Evolutionary conservation across 805 yeast species (phyloP).

Genomic region (Metschnikowia kofuensis): DNA sequence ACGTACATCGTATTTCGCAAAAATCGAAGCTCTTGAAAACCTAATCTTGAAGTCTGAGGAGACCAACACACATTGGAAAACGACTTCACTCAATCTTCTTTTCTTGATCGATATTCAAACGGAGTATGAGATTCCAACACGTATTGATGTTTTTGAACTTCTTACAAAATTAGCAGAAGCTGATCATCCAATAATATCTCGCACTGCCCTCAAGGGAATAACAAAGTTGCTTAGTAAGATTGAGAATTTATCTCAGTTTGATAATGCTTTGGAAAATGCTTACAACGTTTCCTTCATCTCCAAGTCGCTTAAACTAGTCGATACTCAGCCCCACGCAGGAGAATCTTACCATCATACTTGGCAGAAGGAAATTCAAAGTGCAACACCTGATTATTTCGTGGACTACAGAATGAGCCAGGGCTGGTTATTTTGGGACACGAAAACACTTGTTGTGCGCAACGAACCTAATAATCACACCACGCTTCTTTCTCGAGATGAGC

Average conservation of each 20-base stretch:
- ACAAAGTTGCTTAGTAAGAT: slow-evolving; percentile 43
- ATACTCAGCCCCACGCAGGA: slow-evolving; percentile 37
- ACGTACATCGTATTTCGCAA: slow-evolving; percentile 39
- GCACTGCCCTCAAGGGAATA: slow-evolving; percentile 58
- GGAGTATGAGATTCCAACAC: slow-evolving; percentile 46
- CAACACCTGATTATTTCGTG: slow-evolving; percentile 50
- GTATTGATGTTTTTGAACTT: slow-evolving; percentile 38
- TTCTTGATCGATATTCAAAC: slow-evolving; percentile 52
- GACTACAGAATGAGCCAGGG: slow-evolving; percentile 60
- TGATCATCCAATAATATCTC: slow-evolving; percentile 68
- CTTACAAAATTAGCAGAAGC: slow-evolving; percentile 48
- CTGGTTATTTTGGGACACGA: slow-evolving; percentile 73
- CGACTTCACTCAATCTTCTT: slow-evolving; percentile 45
- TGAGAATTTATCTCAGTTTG: slow-evolving; percentile 42
- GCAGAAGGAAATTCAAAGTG: slow-evolving; percentile 49
- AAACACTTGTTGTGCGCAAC: slow-evolving; percentile 44
- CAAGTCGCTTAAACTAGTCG: slow-evolving; percentile 38
- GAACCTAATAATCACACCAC: slow-evolving; percentile 16
- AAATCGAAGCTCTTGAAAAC: slow-evolving; percentile 44
- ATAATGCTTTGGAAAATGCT: slow-evolving; percentile 46
- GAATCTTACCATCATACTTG: slow-evolving; percentile 41
- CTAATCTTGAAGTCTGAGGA: slow-evolving; percentile 25
- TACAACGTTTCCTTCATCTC: slow-evolving; percentile 36
- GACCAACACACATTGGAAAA: slow-evolving; percentile 54
- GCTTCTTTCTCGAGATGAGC: no score